These are phyloP conservation scores for Penicillium simplicissimum DNA, from an alignment of 495 filamentous ascomycete genomes.

Conservation along the genomic window DNA sequence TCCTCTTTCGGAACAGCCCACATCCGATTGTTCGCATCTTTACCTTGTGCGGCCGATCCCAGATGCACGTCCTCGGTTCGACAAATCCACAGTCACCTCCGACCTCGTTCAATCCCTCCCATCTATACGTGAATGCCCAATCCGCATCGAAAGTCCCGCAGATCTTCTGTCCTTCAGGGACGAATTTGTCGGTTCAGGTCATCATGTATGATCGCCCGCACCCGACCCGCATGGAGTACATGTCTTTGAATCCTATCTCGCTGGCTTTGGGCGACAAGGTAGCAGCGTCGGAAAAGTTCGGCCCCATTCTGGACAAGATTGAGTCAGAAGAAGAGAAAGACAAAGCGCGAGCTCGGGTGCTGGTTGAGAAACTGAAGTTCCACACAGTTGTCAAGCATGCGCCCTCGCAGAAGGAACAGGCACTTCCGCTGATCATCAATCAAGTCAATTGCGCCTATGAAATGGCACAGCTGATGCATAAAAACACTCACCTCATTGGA, in stretches of 20 bases:
- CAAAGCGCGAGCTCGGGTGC: constrained; percentile 55
- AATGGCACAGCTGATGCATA: constrained; percentile 76
- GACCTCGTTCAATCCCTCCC: constrained; percentile 61
- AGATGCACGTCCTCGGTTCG: constrained; percentile 82
- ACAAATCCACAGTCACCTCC: constrained; percentile 60
- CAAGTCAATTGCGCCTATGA: constrained; percentile 97
- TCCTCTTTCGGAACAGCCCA: constrained; percentile 77
- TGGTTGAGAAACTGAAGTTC: constrained; percentile 87
- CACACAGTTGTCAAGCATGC: constrained; percentile 79
- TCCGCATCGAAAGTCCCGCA: constrained; percentile 60
- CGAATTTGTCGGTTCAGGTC: constrained; percentile 71
- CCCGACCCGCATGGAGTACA: constrained; percentile 92
- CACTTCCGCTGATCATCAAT: constrained; percentile 79
- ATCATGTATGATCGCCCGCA: constrained; percentile 86
- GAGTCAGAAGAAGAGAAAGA: constrained; percentile 61
- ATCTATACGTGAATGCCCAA: constrained; percentile 67
- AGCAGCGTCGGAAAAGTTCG: constrained; percentile 28
- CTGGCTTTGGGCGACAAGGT: constrained; percentile 81
- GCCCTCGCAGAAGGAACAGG: constrained; percentile 78
- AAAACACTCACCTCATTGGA: constrained; percentile 81
- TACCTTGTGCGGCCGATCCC: constrained; percentile 75
- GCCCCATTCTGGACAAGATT: constrained; percentile 28
- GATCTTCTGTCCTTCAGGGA: constrained; percentile 66
- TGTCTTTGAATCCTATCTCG: constrained; percentile 86
- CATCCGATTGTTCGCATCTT: constrained; percentile 81